phyloP scores from a whole-genome alignment of 371 early-diverging fungal genomes.

The Apophysomyces elegans region DNA sequence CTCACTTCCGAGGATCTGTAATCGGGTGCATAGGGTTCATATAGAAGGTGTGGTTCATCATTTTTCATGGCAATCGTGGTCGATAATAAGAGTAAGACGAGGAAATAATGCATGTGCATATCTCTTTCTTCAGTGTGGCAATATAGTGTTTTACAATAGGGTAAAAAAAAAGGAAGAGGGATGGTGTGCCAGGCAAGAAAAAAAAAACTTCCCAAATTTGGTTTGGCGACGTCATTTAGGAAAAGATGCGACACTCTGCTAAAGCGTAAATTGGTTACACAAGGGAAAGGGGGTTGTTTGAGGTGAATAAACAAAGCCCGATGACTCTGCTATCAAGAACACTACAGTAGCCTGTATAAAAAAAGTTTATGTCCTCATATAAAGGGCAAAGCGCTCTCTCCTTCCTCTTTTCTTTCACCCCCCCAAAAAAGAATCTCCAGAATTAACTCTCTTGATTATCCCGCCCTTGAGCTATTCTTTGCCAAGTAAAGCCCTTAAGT shows the following conservation, averaged over 20 bases:
- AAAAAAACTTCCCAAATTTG: slow-evolving; percentile 6
- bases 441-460: background rate
- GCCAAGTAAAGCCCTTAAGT: slow-evolving; percentile 5
- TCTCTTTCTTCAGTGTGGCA: background rate
- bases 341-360: background rate
- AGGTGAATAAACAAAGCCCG: slow-evolving; percentile 31
- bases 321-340: slow-evolving; percentile 21
- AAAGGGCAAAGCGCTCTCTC: background rate
- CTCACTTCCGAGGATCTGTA: slow-evolving; percentile 25
- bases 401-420: background rate
- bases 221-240: slow-evolving; percentile 21
- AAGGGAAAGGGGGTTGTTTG: slow-evolving; percentile 27
- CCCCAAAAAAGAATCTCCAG: background rate
- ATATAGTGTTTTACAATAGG: slow-evolving; percentile 13
- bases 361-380: background rate
- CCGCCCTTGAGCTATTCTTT: background rate
- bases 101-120: slow-evolving; percentile 3
- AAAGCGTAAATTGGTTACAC: slow-evolving; percentile 7
- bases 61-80: slow-evolving; percentile 11
- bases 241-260: slow-evolving; percentile 15
- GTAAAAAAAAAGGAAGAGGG: slow-evolving; percentile 1
- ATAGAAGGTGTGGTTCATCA: slow-evolving; percentile 27
- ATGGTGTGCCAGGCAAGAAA: background rate
- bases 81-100: slow-evolving; percentile 14
- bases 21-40: slow-evolving; percentile 45